A percentile compares a stretch with the other conserved stretches of the same genome.
These are phyloP conservation scores for Dalechampia spathulata DNA, from an alignment of 441 rosid species.

Conservation along the genomic window DNA sequence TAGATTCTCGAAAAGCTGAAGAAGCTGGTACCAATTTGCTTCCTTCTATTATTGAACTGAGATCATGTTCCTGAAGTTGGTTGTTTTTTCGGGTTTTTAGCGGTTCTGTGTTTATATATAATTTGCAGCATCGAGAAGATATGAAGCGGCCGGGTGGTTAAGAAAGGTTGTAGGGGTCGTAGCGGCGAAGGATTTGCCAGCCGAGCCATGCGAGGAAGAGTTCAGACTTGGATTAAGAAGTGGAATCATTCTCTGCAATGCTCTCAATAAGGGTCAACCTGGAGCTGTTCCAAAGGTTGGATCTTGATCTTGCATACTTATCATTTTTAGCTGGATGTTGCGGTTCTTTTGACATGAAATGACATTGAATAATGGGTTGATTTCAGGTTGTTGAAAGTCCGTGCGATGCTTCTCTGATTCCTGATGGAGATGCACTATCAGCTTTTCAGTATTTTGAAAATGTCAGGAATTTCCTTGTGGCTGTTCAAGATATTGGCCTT, in stretches of 20 bases:
- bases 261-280: conserved; percentile 67
- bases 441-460: conserved; percentile 97
- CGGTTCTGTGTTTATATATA: background rate
- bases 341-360: background rate
- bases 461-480: conserved; percentile 91
- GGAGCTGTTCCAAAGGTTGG: conserved; percentile 75
- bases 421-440: conserved; percentile 95
- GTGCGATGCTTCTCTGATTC: conserved; percentile 62
- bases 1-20: conserved; percentile 69
- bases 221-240: conserved; percentile 83
- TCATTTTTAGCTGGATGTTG: background rate
- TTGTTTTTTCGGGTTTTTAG: background rate
- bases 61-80: background rate
- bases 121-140: conserved; percentile 57
- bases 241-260: conserved; percentile 84
- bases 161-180: conserved; percentile 80
- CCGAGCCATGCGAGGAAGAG: conserved; percentile 83
- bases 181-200: conserved; percentile 76
- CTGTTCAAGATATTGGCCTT: conserved; percentile 67
- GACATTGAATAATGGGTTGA: conserved; percentile 2
- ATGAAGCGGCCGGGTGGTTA: conserved; percentile 86
- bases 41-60: background rate
- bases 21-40: conserved; percentile 55
- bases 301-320: background rate
- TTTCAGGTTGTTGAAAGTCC: conserved; percentile 87